phyloP scores from a whole-genome alignment of 192 early-diverging fungal species.

The Spinellus fusiger region DNA sequence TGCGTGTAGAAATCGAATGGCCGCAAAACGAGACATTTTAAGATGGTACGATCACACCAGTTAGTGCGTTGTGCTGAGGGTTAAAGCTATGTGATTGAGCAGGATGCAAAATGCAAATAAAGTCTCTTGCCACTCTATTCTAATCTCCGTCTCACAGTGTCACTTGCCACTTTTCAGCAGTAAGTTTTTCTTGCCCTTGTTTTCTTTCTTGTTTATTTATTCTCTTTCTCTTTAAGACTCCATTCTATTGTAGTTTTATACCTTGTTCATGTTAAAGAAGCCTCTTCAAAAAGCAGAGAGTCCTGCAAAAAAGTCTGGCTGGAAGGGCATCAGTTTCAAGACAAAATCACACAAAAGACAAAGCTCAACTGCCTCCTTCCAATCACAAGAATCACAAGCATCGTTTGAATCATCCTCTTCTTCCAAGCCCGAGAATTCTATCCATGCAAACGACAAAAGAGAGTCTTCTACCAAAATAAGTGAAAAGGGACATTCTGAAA shows the following conservation, averaged over 20 bases:
- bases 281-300: not conserved
- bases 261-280: not conserved
- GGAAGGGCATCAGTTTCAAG: not conserved
- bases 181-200: not conserved
- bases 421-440: not conserved
- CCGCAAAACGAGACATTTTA: no score
- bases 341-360: not conserved
- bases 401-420: not conserved
- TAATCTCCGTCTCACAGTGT: not conserved
- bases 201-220: not conserved
- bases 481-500: no score
- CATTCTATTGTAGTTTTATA: not conserved
- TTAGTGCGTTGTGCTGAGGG: no score
- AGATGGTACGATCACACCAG: no score
- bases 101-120: no score
- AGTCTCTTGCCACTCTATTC: no score
- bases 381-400: conserved; percentile 2
- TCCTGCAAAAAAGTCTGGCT: not conserved
- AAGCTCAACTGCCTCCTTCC: not conserved
- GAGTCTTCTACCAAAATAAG: no score
- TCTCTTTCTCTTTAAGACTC: not conserved
- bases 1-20: no score
- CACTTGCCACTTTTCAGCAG: not conserved
- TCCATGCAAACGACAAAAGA: not conserved
- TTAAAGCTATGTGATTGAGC: no score